A percentile compares a stretch with the other conserved stretches of the same genome.
These are phyloP conservation scores for Cornus florida DNA, from an alignment of 148 eudicot species.

Conservation along the genomic window DNA sequence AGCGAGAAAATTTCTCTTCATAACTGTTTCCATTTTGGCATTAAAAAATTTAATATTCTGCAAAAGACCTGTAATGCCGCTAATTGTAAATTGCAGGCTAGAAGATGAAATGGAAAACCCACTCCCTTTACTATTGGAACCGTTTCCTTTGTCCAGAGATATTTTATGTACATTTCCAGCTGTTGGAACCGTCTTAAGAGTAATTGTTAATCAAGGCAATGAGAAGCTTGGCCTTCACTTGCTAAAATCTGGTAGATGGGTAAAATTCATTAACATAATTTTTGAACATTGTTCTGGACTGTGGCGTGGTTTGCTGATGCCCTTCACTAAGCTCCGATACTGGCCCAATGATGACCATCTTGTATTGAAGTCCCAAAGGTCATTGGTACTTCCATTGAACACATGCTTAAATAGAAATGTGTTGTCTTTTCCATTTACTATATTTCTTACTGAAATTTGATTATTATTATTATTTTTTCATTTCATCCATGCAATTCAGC, in stretches of 20 bases:
- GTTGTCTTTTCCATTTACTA: constrained; percentile 5
- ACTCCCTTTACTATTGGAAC: constrained; percentile 60
- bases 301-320: constrained; percentile 67
- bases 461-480: neutral
- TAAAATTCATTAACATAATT: constrained; percentile 46
- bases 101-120: constrained; percentile 60
- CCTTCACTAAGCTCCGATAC: constrained; percentile 58
- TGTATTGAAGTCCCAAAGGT: constrained; percentile 57
- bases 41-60: neutral
- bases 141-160: constrained; percentile 58
- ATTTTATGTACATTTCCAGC: constrained; percentile 57
- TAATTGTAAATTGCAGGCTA: constrained; percentile 41
- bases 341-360: constrained; percentile 56
- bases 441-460: constrained; percentile 11
- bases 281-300: constrained; percentile 45
- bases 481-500: constrained; percentile 29
- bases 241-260: constrained; percentile 66
- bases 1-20: neutral
- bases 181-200: constrained; percentile 75
- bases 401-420: neutral
- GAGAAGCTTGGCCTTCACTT: constrained; percentile 53
- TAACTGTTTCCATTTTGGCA: neutral
- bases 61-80: neutral
- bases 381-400: neutral
- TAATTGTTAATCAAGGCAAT: constrained; percentile 37